phyloP scores from a whole-genome alignment of 371 early-diverging fungal species.

The Rhizopus arrhizus region DNA sequence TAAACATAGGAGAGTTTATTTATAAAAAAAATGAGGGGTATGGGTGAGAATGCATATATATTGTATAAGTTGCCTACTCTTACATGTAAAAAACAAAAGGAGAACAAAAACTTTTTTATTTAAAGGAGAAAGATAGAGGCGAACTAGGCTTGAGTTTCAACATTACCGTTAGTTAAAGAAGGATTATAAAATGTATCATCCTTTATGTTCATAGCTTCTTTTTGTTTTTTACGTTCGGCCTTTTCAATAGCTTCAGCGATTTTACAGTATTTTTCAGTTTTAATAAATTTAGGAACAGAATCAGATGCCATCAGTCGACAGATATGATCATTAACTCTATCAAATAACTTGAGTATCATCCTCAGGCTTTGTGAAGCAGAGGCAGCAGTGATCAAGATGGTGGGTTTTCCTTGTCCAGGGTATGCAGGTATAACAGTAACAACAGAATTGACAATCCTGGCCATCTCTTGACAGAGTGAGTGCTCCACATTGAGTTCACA shows the following conservation, averaged over 20 bases:
- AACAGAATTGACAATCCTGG: slow-evolving; percentile 46
- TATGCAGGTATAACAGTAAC: slow-evolving; percentile 41
- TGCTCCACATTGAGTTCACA: slow-evolving; percentile 66
- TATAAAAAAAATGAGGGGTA: too few species aligned
- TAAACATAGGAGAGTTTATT: too few species aligned
- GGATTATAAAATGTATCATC: slow-evolving; percentile 2
- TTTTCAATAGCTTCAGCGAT: slow-evolving; percentile 28
- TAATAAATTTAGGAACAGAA: slow-evolving; percentile 78
- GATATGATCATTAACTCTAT: slow-evolving; percentile 68
- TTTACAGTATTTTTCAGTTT: slow-evolving; percentile 64
- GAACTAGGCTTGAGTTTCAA: slow-evolving; percentile 4
- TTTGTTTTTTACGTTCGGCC: slow-evolving; percentile 28
- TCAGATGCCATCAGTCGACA: slow-evolving; percentile 78
- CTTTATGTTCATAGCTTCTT: slow-evolving; percentile 8
- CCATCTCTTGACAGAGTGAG: slow-evolving; percentile 50
- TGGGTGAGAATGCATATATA: too few species aligned
- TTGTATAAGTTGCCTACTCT: too few species aligned
- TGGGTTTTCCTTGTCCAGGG: slow-evolving; percentile 37
- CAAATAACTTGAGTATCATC: slow-evolving; percentile 61
- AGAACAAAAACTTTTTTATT: neutral
- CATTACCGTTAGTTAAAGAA: neutral
- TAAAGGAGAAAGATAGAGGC: neutral
- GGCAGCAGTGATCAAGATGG: slow-evolving; percentile 42
- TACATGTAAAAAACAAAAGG: neutral
- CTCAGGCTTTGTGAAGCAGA: slow-evolving; percentile 44